Base-by-base conservation (phyloP, 2,329 filamentous ascomycete genomes). In the Tolypocladium paradoxum region DNA sequence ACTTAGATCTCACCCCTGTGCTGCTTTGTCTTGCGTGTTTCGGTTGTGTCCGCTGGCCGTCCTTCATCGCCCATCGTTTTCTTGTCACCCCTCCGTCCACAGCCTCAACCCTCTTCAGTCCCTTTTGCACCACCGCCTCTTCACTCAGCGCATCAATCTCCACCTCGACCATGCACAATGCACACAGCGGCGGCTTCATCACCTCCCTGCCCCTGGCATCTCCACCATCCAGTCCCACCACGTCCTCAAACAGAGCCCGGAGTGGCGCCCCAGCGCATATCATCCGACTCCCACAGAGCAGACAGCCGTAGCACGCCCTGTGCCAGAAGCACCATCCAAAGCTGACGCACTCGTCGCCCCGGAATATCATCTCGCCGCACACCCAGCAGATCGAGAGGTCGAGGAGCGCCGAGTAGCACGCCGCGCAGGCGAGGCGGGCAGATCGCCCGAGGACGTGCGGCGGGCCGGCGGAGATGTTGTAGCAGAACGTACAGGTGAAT, bases 301-400 rank as follows among this genome's bases (percentile, higher is more conserved):
- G 61, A 61, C 78, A 82, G 18, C 78, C 77, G 62, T 79, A 82
- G 61, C 77, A 82, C 1, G 64, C 69, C 38, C 70, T 68, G 60
- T 82, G 79, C 79, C 78, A 82, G 61, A 82, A 82, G 59, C 77
- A 81, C 78, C 75, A 82, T 0, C 78, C 78, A n/a, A 82, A 68
- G 57, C 77, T 81, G 40, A 82, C 75, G 56, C 76, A 77, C 54
- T 81, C 78, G 27, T 78, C 73, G 0, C 70, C 76, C 29, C 78
- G 74, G 36, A 73, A 71, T 14, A 82, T 71, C 45, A 78, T 64
- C 62, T 81, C 77, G 22, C 78, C 77, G 57, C 79, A 82, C 29
- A 76, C 77, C 79, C 69, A 82, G 63, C 75, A 82, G 50, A 82
- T 75, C 55, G 77, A 76, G 48, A 82, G 69, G 60, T 79, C 70